Evolutionary conservation across 345 rosid species (phyloP).

Genomic region (Salix exigua): DNA sequence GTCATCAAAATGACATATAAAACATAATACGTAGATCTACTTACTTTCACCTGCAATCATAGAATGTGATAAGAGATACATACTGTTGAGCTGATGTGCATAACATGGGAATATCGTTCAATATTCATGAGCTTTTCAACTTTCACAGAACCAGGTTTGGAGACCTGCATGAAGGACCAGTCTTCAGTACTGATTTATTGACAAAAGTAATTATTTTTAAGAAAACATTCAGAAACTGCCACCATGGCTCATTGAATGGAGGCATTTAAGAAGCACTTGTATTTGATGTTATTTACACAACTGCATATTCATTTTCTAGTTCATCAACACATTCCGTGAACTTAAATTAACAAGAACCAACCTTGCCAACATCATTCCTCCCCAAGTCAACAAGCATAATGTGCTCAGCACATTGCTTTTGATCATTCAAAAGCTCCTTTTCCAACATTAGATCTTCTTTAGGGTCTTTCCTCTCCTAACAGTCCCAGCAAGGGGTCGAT

Average conservation of each 20-base stretch:
- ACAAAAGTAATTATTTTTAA: background rate
- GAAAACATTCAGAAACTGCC: background rate
- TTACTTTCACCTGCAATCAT: background rate
- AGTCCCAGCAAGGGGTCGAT: slow-evolving; percentile 94
- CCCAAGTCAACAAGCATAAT: slow-evolving; percentile 98
- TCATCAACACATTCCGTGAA: background rate
- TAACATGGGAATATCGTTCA: slow-evolving; percentile 90
- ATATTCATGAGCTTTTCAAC: slow-evolving; percentile 89
- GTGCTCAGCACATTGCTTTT: slow-evolving; percentile 94
- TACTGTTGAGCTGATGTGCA: slow-evolving; percentile 97
- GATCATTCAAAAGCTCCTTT: slow-evolving; percentile 72
- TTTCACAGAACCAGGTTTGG: slow-evolving; percentile 79
- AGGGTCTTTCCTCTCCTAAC: slow-evolving; percentile 82
- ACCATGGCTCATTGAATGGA: background rate
- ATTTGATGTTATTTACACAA: background rate
- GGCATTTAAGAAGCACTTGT: background rate
- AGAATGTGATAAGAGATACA: slow-evolving; percentile 7
- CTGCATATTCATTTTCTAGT: background rate
- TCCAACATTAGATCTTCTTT: slow-evolving; percentile 74
- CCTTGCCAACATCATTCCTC: slow-evolving; percentile 98
- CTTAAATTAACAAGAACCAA: slow-evolving; percentile 17
- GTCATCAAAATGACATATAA: background rate
- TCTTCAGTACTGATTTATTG: slow-evolving; percentile 1
- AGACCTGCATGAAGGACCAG: slow-evolving; percentile 46
- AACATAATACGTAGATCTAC: background rate